phyloP scores from a whole-genome alignment of 495 filamentous ascomycete genomes.

The Neurospora sp. region DNA sequence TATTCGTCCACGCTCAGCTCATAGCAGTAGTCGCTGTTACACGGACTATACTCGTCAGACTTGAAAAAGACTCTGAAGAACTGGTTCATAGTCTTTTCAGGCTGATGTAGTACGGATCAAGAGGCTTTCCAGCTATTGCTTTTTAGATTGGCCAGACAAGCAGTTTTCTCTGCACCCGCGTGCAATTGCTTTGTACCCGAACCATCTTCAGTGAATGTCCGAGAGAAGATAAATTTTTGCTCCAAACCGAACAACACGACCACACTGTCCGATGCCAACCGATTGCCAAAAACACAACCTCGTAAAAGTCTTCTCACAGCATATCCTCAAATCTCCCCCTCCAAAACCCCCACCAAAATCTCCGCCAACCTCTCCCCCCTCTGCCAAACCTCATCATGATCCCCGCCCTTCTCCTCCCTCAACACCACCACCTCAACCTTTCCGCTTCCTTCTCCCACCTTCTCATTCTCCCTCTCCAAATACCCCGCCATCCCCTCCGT shows the following conservation, averaged over 20 bases:
- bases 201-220: neutral
- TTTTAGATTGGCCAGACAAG: neutral
- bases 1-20: neutral
- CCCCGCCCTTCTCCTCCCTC: constrained; percentile 10
- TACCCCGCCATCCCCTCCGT: constrained; percentile 14
- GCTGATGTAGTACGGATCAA: neutral
- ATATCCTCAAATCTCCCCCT: neutral
- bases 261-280: neutral
- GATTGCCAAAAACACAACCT: neutral
- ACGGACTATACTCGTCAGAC: neutral
- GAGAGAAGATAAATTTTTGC: neutral
- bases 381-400: constrained; percentile 19
- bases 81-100: neutral
- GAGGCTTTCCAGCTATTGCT: neutral
- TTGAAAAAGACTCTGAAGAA: neutral
- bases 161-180: neutral
- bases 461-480: constrained; percentile 3
- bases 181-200: neutral
- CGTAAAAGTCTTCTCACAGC: neutral
- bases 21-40: neutral
- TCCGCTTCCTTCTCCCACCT: neutral
- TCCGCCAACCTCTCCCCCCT: constrained; percentile 13
- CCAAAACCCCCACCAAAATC: constrained; percentile 10
- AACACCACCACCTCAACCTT: constrained; percentile 1
- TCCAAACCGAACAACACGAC: neutral